phyloP scores from a whole-genome alignment of 2,329 filamentous ascomycete species.

The Diaporthe aspalathi region DNA sequence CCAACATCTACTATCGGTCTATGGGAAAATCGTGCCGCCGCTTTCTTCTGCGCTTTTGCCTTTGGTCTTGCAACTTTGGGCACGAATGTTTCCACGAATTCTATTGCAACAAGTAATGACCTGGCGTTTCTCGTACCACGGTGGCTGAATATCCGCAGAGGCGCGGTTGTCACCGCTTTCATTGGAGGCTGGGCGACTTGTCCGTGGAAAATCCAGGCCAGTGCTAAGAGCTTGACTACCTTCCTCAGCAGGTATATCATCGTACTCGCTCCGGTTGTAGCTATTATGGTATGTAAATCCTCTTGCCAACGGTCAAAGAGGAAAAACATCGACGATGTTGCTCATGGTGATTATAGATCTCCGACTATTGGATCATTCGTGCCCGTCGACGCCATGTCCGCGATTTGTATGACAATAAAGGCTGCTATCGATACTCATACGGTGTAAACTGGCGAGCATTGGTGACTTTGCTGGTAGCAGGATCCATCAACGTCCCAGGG shows the following conservation, averaged over 20 bases:
- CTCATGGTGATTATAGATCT: neutral
- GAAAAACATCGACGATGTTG: neutral
- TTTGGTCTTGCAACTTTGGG: constrained; percentile 54
- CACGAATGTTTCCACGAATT: constrained; percentile 50
- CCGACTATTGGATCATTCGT: constrained; percentile 34
- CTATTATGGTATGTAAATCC: constrained; percentile 15
- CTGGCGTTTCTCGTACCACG: constrained; percentile 48
- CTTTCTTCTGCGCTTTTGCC: constrained; percentile 45
- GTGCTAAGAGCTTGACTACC: constrained; percentile 40
- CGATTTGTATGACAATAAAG: constrained; percentile 25
- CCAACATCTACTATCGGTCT: constrained; percentile 59
- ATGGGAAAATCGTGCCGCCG: constrained; percentile 50
- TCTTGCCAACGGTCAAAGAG: no score
- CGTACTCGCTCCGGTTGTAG: constrained; percentile 41
- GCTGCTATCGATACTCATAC: constrained; percentile 23
- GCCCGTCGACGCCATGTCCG: constrained; percentile 3
- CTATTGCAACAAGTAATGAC: constrained; percentile 62
- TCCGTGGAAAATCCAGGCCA: constrained; percentile 50
- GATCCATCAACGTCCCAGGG: constrained; percentile 32
- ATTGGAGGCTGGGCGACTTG: constrained; percentile 50
- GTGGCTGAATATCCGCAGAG: constrained; percentile 49
- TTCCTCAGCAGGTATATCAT: constrained; percentile 41
- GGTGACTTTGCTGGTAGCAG: constrained; percentile 15
- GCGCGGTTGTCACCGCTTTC: constrained; percentile 47
- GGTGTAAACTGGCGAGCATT: constrained; percentile 30